phyloP scores from a whole-genome alignment of 352 stramenopile genomes.

The Phytophthora sp. region DNA sequence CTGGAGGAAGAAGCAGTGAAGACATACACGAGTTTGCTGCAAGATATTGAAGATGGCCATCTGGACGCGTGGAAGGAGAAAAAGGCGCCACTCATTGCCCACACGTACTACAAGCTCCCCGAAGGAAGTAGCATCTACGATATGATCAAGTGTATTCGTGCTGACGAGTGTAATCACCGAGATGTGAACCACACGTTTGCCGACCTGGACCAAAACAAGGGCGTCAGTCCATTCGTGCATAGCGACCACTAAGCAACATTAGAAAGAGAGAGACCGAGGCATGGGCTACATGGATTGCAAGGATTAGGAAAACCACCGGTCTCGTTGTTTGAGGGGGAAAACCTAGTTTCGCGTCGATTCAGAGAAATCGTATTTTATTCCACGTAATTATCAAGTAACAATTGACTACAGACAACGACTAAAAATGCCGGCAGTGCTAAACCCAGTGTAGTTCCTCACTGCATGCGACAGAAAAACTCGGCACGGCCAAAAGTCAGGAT shows the following conservation, averaged over 20 bases:
- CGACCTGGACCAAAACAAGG: constrained; percentile 57
- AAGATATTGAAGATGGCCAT: constrained; percentile 86
- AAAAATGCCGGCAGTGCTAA: too few species aligned
- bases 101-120: constrained; percentile 89
- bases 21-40: constrained; percentile 91
- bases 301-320: neutral
- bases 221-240: constrained; percentile 51
- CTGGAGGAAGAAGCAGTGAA: constrained; percentile 92
- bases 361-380: too few species aligned
- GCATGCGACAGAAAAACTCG: too few species aligned
- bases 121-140: constrained; percentile 75
- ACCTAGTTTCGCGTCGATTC: too few species aligned
- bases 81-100: constrained; percentile 68
- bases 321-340: too few species aligned
- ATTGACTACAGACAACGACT: too few species aligned
- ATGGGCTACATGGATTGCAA: neutral
- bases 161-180: constrained; percentile 88
- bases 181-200: constrained; percentile 89
- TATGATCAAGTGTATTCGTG: constrained; percentile 85
- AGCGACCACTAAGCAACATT: constrained; percentile 21
- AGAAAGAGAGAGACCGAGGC: neutral
- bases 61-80: constrained; percentile 71
- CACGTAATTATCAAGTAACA: too few species aligned
- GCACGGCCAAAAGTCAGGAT: too few species aligned
- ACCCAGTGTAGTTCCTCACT: too few species aligned